phyloP scores from a whole-genome alignment of 2,329 filamentous ascomycete genomes.

The Aspergillus persii region DNA sequence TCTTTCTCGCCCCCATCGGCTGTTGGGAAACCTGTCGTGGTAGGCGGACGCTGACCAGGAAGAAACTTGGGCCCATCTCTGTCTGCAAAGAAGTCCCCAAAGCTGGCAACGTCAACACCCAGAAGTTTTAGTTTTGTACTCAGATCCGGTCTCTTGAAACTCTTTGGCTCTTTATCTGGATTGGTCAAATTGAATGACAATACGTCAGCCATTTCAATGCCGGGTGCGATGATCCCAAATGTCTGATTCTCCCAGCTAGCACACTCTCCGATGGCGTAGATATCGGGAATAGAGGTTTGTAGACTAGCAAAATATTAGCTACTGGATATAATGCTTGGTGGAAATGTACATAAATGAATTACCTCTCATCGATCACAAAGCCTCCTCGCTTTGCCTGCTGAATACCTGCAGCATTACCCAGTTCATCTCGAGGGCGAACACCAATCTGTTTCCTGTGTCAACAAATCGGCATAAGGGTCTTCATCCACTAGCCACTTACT shows the following conservation, averaged over 20 bases:
- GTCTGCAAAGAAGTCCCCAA: slow-evolving; percentile 91
- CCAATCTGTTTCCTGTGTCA: slow-evolving; percentile 58
- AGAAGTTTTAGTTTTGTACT: slow-evolving; percentile 90
- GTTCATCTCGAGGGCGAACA: slow-evolving; percentile 74
- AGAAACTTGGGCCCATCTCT: slow-evolving; percentile 74
- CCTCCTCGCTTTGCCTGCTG: slow-evolving; percentile 70
- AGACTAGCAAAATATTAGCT: slow-evolving; percentile 42
- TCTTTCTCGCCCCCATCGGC: slow-evolving; percentile 39
- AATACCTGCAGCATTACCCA: slow-evolving; percentile 69
- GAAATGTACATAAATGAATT: neutral
- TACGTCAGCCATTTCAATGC: slow-evolving; percentile 89
- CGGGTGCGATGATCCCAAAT: slow-evolving; percentile 84
- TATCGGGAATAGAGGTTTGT: slow-evolving; percentile 66
- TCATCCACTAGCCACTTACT: slow-evolving; percentile 33
- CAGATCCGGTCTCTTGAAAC: slow-evolving; percentile 78
- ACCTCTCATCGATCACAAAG: slow-evolving; percentile 57
- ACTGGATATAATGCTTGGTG: no score
- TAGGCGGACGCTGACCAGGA: slow-evolving; percentile 54
- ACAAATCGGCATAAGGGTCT: neutral
- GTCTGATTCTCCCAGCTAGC: slow-evolving; percentile 86
- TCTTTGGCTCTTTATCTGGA: slow-evolving; percentile 64
- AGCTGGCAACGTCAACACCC: slow-evolving; percentile 87
- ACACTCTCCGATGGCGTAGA: slow-evolving; percentile 89
- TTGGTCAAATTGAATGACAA: slow-evolving; percentile 88
- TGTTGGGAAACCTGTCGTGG: slow-evolving; percentile 43